Conservation (phyloP, 306 rosid genomes). For the Sicyos edulis region DNA sequence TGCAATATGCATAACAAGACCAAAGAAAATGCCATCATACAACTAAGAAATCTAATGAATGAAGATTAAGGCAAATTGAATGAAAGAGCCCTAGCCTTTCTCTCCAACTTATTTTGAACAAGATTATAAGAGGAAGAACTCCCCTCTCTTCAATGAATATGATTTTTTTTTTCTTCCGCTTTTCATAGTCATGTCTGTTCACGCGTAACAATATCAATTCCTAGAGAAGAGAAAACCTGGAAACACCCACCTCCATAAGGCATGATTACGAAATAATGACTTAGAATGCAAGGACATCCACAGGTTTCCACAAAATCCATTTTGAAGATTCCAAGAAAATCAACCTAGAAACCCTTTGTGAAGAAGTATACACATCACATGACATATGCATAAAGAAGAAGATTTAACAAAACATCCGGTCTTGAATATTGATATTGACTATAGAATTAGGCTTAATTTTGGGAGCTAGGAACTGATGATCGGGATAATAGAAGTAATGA, state of each 20-base stretch:
- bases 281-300: not conserved
- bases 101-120: not conserved
- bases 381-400: too few species aligned
- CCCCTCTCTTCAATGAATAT: not conserved
- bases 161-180: not conserved
- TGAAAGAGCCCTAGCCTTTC: not conserved
- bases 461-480: not conserved
- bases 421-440: too few species aligned
- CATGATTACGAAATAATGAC: not conserved
- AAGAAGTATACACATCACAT: too few species aligned
- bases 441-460: not conserved
- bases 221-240: not conserved
- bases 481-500: not conserved
- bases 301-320: not conserved
- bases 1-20: not conserved
- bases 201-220: not conserved
- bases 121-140: not conserved
- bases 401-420: too few species aligned
- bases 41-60: not conserved
- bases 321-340: constrained; percentile 1
- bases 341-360: not conserved
- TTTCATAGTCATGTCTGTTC: not conserved
- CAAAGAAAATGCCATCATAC: not conserved
- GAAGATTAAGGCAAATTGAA: not conserved
- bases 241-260: not conserved